Conservation (phyloP, 2,329 filamentous ascomycete genomes). For the Alternaria gansuensis region DNA sequence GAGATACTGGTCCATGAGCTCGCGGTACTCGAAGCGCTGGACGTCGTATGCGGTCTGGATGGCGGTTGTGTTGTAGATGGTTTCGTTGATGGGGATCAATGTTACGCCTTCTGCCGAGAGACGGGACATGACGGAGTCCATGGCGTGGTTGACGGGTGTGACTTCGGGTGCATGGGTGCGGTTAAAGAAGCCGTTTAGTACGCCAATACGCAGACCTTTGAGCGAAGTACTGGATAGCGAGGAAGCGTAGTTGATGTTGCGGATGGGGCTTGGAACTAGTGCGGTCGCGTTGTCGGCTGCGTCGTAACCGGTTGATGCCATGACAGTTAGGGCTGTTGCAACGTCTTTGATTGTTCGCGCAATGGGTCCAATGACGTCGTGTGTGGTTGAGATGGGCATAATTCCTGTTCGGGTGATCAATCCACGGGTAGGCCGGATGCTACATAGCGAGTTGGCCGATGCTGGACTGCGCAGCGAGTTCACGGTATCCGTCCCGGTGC, state of each 20-base stretch:
- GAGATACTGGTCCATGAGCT: slow-evolving; percentile 66
- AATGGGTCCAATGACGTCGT: slow-evolving; percentile 66
- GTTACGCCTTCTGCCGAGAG: slow-evolving; percentile 60
- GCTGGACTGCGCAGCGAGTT: slow-evolving; percentile 69
- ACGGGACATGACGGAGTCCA: slow-evolving; percentile 59
- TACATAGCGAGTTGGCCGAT: slow-evolving; percentile 68
- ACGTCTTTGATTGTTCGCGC: slow-evolving; percentile 62
- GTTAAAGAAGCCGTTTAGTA: slow-evolving; percentile 68
- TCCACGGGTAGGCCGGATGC: slow-evolving; percentile 65
- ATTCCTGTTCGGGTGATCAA: slow-evolving; percentile 62
- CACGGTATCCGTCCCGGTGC: slow-evolving; percentile 68
- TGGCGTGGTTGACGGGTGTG: slow-evolving; percentile 64
- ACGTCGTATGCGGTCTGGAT: slow-evolving; percentile 64
- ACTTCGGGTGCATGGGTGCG: slow-evolving; percentile 62
- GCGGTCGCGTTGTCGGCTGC: slow-evolving; percentile 63
- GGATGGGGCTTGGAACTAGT: slow-evolving; percentile 55
- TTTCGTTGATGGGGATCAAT: slow-evolving; percentile 61
- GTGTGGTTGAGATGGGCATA: slow-evolving; percentile 65
- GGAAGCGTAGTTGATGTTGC: slow-evolving; percentile 59
- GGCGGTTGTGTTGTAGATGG: slow-evolving; percentile 61
- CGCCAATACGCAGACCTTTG: slow-evolving; percentile 58
- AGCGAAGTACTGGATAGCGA: slow-evolving; percentile 51
- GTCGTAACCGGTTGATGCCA: slow-evolving; percentile 63
- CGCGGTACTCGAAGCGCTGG: slow-evolving; percentile 68
- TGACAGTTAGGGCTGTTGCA: slow-evolving; percentile 61